These are phyloP conservation scores for Acacia confusa DNA, from an alignment of 306 rosid genomes.

Conservation along the genomic window DNA sequence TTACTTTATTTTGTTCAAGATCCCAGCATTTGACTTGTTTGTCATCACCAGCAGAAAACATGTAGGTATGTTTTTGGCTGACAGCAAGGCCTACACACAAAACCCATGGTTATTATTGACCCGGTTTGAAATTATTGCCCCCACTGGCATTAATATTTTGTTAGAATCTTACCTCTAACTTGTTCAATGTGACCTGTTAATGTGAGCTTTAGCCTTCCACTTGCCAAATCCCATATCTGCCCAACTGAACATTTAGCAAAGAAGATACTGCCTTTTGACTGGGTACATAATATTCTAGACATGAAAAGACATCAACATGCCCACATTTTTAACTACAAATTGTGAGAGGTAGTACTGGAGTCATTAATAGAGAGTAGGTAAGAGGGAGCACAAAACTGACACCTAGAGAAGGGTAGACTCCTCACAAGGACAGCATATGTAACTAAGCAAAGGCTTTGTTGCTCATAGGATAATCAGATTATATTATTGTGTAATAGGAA, in stretches of 20 bases:
- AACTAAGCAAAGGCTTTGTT: too few relatives aligned
- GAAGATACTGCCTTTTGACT: slow-evolving; percentile 20
- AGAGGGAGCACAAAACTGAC: too few relatives aligned
- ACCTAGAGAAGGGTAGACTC: too few relatives aligned
- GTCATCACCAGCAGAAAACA: slow-evolving; percentile 99
- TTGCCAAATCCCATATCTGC: slow-evolving; percentile 97
- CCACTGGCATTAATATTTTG: slow-evolving; percentile 19
- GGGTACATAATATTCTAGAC: slow-evolving; percentile 5
- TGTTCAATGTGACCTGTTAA: slow-evolving; percentile 97
- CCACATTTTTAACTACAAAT: neutral
- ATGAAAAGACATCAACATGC: slow-evolving; percentile 10
- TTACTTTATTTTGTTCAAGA: slow-evolving; percentile 97
- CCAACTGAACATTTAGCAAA: slow-evolving; percentile 36
- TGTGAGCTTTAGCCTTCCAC: slow-evolving; percentile 84
- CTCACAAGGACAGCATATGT: too few relatives aligned
- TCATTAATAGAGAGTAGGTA: neutral
- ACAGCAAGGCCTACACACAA: slow-evolving; percentile 81
- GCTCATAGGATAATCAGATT: too few relatives aligned
- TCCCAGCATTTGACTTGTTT: slow-evolving; percentile 99
- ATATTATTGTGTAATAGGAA: too few relatives aligned
- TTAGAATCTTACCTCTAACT: slow-evolving; percentile 67
- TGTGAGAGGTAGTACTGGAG: neutral
- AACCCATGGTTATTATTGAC: slow-evolving; percentile 23
- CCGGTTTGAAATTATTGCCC: slow-evolving; percentile 16
- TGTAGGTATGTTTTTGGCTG: slow-evolving; percentile 86